Evolutionary conservation across 106 monocot species (phyloP).

Genomic region (Triglochin maritima): DNA sequence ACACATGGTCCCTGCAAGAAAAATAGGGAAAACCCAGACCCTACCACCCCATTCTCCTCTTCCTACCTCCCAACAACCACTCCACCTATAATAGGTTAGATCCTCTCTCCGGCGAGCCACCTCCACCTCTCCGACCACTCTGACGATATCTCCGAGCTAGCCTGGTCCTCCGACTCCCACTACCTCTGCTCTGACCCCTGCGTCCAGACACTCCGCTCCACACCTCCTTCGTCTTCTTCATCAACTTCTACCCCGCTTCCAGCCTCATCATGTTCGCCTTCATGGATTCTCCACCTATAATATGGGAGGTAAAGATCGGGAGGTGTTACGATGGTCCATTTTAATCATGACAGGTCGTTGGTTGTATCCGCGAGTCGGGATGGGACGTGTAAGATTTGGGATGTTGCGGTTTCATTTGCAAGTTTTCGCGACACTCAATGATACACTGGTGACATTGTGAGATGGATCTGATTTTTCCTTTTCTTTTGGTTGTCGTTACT

Average conservation of each 20-base stretch:
- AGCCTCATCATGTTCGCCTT: slow-evolving; percentile 55
- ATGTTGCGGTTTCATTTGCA: slow-evolving; percentile 63
- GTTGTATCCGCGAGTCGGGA: slow-evolving; percentile 83
- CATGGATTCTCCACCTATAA: slow-evolving; percentile 56
- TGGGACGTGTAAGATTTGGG: slow-evolving; percentile 86
- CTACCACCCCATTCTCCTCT: no score
- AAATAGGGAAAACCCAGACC: no score
- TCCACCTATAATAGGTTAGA: no score
- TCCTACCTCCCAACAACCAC: no score
- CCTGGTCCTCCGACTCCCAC: slow-evolving; percentile 85
- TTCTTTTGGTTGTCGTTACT: no score
- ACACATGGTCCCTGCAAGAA: no score
- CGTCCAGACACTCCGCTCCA: slow-evolving; percentile 72
- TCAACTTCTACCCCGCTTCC: slow-evolving; percentile 37
- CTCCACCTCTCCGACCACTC: slow-evolving; percentile 62
- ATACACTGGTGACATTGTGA: slow-evolving; percentile 74
- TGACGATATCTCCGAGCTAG: slow-evolving; percentile 79
- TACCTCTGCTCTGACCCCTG: slow-evolving; percentile 95
- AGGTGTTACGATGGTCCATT: slow-evolving; percentile 69
- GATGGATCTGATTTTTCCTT: not conserved
- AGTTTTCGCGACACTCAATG: slow-evolving; percentile 76
- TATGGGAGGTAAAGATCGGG: slow-evolving; percentile 77
- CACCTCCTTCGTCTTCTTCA: slow-evolving; percentile 80
- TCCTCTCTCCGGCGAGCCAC: slow-evolving; percentile 21
- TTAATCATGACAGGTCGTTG: slow-evolving; percentile 63